Percentiles rank a stretch among this genome's conserved stretches.
These are phyloP conservation scores for Cucurbita ficifolia DNA, from an alignment of 306 rosid genomes.

Conservation along the genomic window DNA sequence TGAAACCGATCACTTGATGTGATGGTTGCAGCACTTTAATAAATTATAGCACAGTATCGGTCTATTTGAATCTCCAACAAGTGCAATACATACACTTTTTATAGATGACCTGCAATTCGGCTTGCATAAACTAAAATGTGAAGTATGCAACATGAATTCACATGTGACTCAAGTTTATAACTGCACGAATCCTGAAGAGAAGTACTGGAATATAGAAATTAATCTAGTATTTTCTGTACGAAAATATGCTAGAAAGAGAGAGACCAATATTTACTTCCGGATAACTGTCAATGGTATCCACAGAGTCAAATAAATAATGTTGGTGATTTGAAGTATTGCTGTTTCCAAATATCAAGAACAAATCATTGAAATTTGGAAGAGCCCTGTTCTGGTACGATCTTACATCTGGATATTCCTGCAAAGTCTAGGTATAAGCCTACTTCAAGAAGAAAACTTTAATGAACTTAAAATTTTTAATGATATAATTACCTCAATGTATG, in stretches of 20 bases:
- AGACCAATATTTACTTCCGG: conserved; percentile 20
- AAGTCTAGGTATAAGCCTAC: conserved; percentile 13
- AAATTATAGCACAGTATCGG: neutral
- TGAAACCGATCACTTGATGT: neutral
- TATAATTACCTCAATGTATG: conserved; percentile 29
- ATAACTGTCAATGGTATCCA: conserved; percentile 14
- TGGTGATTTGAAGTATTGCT: neutral
- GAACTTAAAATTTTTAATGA: neutral
- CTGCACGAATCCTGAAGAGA: neutral
- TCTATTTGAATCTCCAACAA: neutral
- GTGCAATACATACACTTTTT: neutral
- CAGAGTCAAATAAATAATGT: conserved; percentile 11
- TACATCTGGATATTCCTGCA: conserved; percentile 32
- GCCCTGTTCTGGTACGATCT: conserved; percentile 26
- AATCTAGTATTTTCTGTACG: neutral
- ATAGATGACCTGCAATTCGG: neutral
- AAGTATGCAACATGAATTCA: neutral
- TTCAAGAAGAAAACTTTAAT: neutral
- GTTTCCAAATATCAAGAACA: conserved; percentile 37
- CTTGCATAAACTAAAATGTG: neutral
- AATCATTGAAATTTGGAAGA: conserved; percentile 41
- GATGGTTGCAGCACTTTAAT: neutral
- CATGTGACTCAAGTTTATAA: neutral
- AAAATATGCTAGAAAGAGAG: neutral
- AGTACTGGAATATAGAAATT: neutral